Evolutionary conservation across 2,329 filamentous ascomycete species (phyloP).

Genomic region (Alternaria alternata): DNA sequence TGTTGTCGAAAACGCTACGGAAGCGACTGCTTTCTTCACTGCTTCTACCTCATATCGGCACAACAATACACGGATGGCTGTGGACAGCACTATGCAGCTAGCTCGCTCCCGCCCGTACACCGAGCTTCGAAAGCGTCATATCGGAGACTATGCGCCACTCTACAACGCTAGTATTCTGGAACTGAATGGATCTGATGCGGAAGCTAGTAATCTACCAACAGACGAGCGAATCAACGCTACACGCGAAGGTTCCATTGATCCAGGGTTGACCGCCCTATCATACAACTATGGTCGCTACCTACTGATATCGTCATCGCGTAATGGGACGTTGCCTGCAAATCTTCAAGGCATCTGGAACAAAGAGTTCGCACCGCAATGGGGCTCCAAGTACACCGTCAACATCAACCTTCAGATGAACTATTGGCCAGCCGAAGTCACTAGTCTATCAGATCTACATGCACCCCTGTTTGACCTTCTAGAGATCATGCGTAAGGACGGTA

Average conservation of each 20-base stretch:
- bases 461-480: slow-evolving; percentile 56
- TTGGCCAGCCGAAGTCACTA: slow-evolving; percentile 49
- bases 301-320: slow-evolving; percentile 47
- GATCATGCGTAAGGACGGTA: slow-evolving; percentile 46
- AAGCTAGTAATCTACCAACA: slow-evolving; percentile 7
- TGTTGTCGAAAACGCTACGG: slow-evolving; percentile 38
- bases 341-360: slow-evolving; percentile 58
- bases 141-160: slow-evolving; percentile 39
- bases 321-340: slow-evolving; percentile 51
- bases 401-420: slow-evolving; percentile 65
- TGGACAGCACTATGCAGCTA: slow-evolving; percentile 31
- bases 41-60: slow-evolving; percentile 54
- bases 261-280: slow-evolving; percentile 43
- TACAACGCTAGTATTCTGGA: slow-evolving; percentile 16
- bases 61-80: slow-evolving; percentile 33
- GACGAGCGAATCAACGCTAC: slow-evolving; percentile 10
- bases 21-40: slow-evolving; percentile 50
- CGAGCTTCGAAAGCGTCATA: slow-evolving; percentile 40
- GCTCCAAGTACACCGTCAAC: slow-evolving; percentile 61
- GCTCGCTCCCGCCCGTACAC: slow-evolving; percentile 29
- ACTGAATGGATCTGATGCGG: neutral
- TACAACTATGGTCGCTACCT: slow-evolving; percentile 53
- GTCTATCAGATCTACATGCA: slow-evolving; percentile 48
- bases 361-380: slow-evolving; percentile 56
- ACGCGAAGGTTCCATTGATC: slow-evolving; percentile 14